Base-by-base conservation (phyloP, 108 stramenopile species). In the Cyclotella atomus region DNA sequence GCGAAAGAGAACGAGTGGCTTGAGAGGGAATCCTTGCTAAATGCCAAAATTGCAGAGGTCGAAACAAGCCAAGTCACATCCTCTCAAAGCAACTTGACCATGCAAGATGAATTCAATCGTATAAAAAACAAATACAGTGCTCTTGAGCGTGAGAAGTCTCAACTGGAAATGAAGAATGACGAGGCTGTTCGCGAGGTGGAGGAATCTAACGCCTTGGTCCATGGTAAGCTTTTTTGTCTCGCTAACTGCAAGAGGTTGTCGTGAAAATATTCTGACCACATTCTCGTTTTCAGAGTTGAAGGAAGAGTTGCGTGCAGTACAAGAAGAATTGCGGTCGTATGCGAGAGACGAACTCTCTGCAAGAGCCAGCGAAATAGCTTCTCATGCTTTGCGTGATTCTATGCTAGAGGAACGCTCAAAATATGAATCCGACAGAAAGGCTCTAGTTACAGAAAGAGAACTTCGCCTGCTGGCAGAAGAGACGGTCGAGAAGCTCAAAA, bases 301-400 rank as follows among this genome's bases (percentile, higher is more conserved):
- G 60, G 85, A 88, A 47, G 90, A 91, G 64, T 71, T 91, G 19
- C 62, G 80, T 3, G 75, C 83, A 68, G 78, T 87, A 2, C 87
- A 87, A 34, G 83, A 84, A 41, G 80, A 84, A 45, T 44, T 94
- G 23, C 90, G 87, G 59, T 71, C 89, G 27, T 81, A 75, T 65
- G 63, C 89, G 0, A 94, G 90, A 16, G 89, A 94, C 70, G 87
- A 85, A 70, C 72, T 87, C n/a, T 80, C 88, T 33, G 85, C 77
- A 9, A 84, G 79, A 54, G 92, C 90, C 19, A 84, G 80, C 4
- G 90, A 88, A 77, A 73, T 73, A 23, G 89, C 89, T 16, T 73
- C 88, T 3, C 59, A 84, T 20, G 87, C 88, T 23, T 78, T 94
- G 29, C 82, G 90, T 29, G 67, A 84, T 27, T 83, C 91, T 44